A percentile compares a stretch with the other conserved stretches of the same genome.
Conservation (phyloP, 768 basidiomycete genomes). For the Piloderma croceum region DNA sequence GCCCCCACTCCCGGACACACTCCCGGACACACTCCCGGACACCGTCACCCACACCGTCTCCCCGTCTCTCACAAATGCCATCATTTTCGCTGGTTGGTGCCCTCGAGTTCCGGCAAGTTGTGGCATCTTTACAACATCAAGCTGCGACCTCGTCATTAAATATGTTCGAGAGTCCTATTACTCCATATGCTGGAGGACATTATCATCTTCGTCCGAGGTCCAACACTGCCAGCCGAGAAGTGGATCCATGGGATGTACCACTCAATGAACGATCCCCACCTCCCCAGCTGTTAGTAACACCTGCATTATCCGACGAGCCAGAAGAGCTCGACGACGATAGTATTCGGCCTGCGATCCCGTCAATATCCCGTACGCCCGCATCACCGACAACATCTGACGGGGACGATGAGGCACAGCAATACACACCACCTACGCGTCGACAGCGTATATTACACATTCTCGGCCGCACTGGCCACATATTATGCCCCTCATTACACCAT, state of each 20-base stretch:
- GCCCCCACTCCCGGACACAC: constrained; percentile 42
- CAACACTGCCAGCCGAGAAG: constrained; percentile 28
- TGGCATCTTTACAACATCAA: constrained; percentile 71
- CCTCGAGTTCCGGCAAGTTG: constrained; percentile 90
- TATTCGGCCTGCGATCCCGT: constrained; percentile 37
- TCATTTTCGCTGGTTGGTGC: constrained; percentile 92
- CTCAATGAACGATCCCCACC: constrained; percentile 45
- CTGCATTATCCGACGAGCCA: constrained; percentile 19
- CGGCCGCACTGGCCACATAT: constrained; percentile 45
- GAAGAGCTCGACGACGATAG: constrained; percentile 6
- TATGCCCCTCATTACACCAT: constrained; percentile 82
- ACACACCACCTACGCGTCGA: constrained; percentile 34
- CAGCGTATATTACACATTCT: constrained; percentile 35
- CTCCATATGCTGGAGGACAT: constrained; percentile 73
- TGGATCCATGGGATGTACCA: constrained; percentile 51
- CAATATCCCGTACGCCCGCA: constrained; percentile 54
- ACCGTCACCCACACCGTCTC: constrained; percentile 40
- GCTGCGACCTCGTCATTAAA: constrained; percentile 53
- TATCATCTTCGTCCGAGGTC: constrained; percentile 44
- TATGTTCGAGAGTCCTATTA: constrained; percentile 60
- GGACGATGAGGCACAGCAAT: constrained; percentile 39
- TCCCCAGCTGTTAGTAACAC: constrained; percentile 21
- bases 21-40: constrained; percentile 48
- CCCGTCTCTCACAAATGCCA: constrained; percentile 44
- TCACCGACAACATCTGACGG: constrained; percentile 36